Base-by-base conservation (phyloP, 2,329 filamentous ascomycete species). In the Apiospora malaysiana region DNA sequence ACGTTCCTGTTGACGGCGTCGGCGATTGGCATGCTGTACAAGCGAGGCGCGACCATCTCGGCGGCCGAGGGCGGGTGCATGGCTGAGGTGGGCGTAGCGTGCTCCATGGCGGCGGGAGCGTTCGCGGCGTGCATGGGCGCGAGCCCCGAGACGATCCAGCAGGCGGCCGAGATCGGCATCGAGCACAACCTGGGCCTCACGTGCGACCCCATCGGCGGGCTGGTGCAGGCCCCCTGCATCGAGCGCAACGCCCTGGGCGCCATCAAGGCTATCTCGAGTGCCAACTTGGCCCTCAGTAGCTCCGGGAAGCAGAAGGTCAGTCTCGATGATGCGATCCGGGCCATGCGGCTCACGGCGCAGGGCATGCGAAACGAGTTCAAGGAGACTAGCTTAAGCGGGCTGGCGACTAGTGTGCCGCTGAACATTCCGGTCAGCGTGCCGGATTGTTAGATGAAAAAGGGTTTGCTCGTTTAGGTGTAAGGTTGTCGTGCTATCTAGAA, bases 361-460 rank as follows among this genome's bases (percentile, higher is more conserved):
- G 85, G 85, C 0, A 87, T 87, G 85, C 79, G 85, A 43, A 86
- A 86, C 46, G 85, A 87, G 77, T 87, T 87, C 76, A 87, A 87
- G 79, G 85, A 87, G 78, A 87, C 85, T 4, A 86, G 84, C 72
- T 75, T 87, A 37, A 86, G 85, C 66, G 84, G 84, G 2, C 73
- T 86, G 71, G 84, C 84, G n/a, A 86, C 84, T 2, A 86, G 84
- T 71, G 85, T 86, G 70, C 83, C 84, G 10, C 76, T 86, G 27
- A 79, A 86, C 71, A 86, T 86, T 56, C 85, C 85, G 6, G 85
- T 86, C 68, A 86, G 85, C 72, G 85, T 86, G 42, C 85, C 85
- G n/a, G 85, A 86, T 73, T 86, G 85, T 68, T 86, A 68, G 25
- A 25, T 65, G 47, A 12, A n/a, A n/a, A n/a, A n/a, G 27, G 25